phyloP scores from a whole-genome alignment of 345 rosid genomes.

The Lagerstroemia speciosa region DNA sequence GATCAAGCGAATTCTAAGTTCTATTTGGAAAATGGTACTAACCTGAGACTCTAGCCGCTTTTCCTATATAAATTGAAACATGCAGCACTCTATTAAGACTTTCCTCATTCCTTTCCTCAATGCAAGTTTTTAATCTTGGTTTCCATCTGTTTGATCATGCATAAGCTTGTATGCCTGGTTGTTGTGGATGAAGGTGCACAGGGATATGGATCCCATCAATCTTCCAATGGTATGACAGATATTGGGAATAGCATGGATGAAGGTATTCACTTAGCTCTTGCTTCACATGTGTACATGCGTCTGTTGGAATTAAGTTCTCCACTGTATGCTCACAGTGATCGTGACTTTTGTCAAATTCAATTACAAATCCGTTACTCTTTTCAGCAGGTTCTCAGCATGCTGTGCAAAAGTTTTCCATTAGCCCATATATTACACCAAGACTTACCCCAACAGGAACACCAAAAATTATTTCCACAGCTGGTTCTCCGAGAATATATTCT shows the following conservation, averaged over 20 bases:
- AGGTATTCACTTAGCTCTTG: conserved; percentile 31
- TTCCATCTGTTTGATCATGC: not conserved
- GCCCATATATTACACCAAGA: conserved; percentile 76
- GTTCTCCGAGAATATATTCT: conserved; percentile 68
- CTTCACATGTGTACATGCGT: not conserved
- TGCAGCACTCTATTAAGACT: not conserved
- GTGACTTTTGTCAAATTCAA: not conserved
- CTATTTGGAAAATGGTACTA: conserved; percentile 49
- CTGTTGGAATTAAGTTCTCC: not conserved
- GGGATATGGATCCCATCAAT: conserved; percentile 27
- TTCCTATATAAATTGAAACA: not conserved
- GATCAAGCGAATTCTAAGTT: conserved; percentile 52
- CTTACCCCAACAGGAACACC: conserved; percentile 84
- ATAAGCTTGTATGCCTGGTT: conserved; percentile 2
- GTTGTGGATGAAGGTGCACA: conserved; percentile 42
- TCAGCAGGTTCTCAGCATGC: conserved; percentile 40
- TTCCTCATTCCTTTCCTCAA: not conserved
- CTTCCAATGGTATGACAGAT: conserved; percentile 32
- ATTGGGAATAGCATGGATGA: conserved; percentile 33
- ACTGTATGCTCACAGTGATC: not conserved
- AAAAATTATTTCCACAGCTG: conserved; percentile 48
- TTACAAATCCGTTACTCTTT: conserved; percentile 7
- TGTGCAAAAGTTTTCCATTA: conserved; percentile 49
- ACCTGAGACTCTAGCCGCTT: not conserved
- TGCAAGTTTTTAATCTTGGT: not conserved